phyloP scores from a whole-genome alignment of 225 moss, liverwort and hornwort species.

The Sphagnum tenellum region DNA sequence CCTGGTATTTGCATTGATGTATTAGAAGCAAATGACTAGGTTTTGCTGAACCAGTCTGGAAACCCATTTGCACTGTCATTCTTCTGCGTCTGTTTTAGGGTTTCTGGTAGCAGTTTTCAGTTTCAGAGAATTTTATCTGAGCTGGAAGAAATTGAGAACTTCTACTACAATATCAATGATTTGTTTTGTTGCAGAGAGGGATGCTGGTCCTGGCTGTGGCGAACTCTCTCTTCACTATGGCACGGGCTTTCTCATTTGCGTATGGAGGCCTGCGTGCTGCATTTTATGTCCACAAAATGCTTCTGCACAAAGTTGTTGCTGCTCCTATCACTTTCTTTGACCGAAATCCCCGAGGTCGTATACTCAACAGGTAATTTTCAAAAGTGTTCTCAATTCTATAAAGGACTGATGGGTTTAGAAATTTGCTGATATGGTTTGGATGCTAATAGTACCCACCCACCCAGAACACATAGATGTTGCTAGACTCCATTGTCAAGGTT shows the following conservation, averaged over 20 bases:
- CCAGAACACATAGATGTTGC: background rate
- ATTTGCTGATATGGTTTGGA: too few species aligned
- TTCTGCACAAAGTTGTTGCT: conserved; percentile 62
- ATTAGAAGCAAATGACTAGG: too few species aligned
- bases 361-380: conserved; percentile 61
- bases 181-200: conserved; percentile 44
- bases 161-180: background rate
- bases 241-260: conserved; percentile 78
- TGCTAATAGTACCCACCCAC: too few species aligned
- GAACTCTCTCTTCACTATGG: conserved; percentile 68
- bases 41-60: too few species aligned
- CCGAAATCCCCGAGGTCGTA: conserved; percentile 91
- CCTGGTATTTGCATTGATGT: conserved; percentile 1
- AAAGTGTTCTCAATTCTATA: too few species aligned
- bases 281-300: conserved; percentile 54
- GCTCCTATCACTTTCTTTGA: conserved; percentile 90
- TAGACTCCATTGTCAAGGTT: background rate
- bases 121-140: background rate
- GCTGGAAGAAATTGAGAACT: background rate
- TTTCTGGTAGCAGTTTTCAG: too few species aligned
- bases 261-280: conserved; percentile 92
- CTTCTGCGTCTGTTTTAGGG: too few species aligned
- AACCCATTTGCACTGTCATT: too few species aligned
- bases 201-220: conserved; percentile 57
- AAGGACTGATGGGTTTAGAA: too few species aligned